These are phyloP conservation scores for Sicyos baderoa DNA, from an alignment of 306 rosid species.

Conservation along the genomic window DNA sequence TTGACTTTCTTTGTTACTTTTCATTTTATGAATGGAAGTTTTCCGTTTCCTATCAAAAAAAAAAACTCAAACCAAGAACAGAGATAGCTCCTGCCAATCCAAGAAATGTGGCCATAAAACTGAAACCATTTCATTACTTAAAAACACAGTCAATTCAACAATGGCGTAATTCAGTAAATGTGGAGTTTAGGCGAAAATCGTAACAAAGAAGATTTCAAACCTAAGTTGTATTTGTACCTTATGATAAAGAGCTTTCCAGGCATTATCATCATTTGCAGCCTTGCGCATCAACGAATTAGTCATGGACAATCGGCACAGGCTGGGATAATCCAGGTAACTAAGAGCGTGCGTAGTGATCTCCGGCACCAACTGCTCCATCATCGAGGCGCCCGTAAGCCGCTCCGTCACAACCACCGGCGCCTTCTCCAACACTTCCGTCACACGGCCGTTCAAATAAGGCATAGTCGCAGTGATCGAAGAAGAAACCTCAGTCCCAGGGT, in stretches of 20 bases:
- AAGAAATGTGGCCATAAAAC: neutral
- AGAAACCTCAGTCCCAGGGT: conserved; percentile 20
- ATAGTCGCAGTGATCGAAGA: conserved; percentile 15
- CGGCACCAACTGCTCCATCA: conserved; percentile 99
- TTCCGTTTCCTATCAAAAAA: too few species aligned
- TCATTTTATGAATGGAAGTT: too few species aligned
- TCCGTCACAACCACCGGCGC: conserved; percentile 34
- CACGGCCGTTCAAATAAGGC: conserved; percentile 62
- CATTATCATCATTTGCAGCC: conserved; percentile 95
- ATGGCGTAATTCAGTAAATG: neutral
- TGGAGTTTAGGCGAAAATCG: neutral
- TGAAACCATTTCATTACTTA: neutral
- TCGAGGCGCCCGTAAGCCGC: conserved; percentile 64
- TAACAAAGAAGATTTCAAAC: neutral
- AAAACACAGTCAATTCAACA: neutral
- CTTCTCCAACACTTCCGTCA: conserved; percentile 36
- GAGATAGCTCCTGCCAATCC: neutral
- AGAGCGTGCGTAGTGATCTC: conserved; percentile 96
- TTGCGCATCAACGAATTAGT: conserved; percentile 89
- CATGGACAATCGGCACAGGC: conserved; percentile 92
- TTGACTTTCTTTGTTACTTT: too few species aligned
- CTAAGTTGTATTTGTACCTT: conserved; percentile 55
- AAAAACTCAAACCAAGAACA: neutral
- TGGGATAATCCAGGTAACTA: conserved; percentile 92
- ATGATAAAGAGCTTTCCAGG: conserved; percentile 96